Base-by-base conservation (phyloP, 306 rosid species). In the Fragaria ananassa region DNA sequence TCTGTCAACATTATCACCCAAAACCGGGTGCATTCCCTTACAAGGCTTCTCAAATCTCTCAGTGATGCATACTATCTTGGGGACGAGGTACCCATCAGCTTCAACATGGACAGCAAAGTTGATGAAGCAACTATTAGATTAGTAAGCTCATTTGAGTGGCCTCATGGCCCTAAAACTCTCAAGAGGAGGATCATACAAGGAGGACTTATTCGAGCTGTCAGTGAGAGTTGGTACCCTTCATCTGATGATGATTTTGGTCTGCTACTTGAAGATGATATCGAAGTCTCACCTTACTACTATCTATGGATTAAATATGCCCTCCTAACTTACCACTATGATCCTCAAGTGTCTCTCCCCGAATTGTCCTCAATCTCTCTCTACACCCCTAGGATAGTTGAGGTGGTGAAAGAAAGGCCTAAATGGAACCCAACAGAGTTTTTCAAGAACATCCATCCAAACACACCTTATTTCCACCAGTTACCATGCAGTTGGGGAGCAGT, bases 401-500 rank as follows among this genome's bases (percentile, higher is more conserved):
- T 95, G 49, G 97, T 95, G 31, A 95, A 95, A 77, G 97, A 95
- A 50, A 89, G 99, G 51, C 97, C 99, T 4, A 89, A 88, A 81
- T 95, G 97, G 97, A 95, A 92, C 57, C 87, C 98, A 42, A 92
- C 97, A 0, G 89, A 87, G 10, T 92, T 85, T 73, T 95, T 95
- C 91, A 88, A 86, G 83, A 72, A 60, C 41, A 87, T 82, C 29
- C 97, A 92, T 64, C 97, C 97, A 13, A 89, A 92, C 88, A 95
- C 93, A 0, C 99, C 99, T 75, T 95, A 95, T 78, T 88, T 95
- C 21, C 99, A 95, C 79, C 99, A 95, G 57, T 72, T 95, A 70
- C 99, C 99, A 0, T 95, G 99, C 50, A 90, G 97, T 25, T 95
- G 99, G 99, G 97, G 99, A 0, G 97, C 97, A 47, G 93, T 95